Evolutionary conservation across 257 asterid genomes (phyloP).

Genomic region (Voacanga thouarsii): DNA sequence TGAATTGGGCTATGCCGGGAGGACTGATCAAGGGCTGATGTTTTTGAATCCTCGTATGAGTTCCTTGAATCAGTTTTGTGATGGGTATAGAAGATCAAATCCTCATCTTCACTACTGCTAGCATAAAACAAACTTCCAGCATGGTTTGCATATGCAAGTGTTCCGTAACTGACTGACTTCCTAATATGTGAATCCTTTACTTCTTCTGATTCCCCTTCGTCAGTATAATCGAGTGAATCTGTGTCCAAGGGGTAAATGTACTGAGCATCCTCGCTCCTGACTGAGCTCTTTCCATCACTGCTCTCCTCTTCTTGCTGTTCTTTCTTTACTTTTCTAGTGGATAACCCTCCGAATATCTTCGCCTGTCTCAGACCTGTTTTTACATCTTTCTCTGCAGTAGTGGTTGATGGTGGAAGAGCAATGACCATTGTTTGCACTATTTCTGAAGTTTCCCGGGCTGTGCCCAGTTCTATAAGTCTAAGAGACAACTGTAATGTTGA

Average conservation of each 20-base stretch:
- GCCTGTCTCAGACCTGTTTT: slow-evolving; percentile 44
- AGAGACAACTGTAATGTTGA: slow-evolving; percentile 48
- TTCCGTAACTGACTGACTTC: slow-evolving; percentile 60
- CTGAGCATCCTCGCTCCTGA: slow-evolving; percentile 49
- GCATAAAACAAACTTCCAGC: slow-evolving; percentile 44
- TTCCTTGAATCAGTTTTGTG: slow-evolving; percentile 25
- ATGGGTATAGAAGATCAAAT: slow-evolving; percentile 47
- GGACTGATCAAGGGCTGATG: slow-evolving; percentile 30
- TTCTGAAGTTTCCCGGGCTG: slow-evolving; percentile 40
- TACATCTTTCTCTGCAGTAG: slow-evolving; percentile 34
- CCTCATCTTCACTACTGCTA: slow-evolving; percentile 59
- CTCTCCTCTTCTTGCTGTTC: slow-evolving; percentile 47
- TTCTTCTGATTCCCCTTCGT: slow-evolving; percentile 39
- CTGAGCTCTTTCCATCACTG: slow-evolving; percentile 61
- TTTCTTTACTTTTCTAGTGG: slow-evolving; percentile 40
- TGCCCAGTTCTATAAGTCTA: slow-evolving; percentile 39
- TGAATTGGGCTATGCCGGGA: slow-evolving; percentile 39
- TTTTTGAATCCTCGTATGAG: slow-evolving; percentile 16
- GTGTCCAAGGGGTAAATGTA: slow-evolving; percentile 42
- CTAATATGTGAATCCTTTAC: slow-evolving; percentile 20
- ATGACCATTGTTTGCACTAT: slow-evolving; percentile 28
- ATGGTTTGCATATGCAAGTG: slow-evolving; percentile 60
- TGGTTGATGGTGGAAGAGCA: slow-evolving; percentile 48
- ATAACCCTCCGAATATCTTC: slow-evolving; percentile 40
- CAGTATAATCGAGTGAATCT: slow-evolving; percentile 43